Evolutionary conservation across 768 basidiomycete species (phyloP), one percentile per base, ranked within the genome.

Genomic region (Mycena metata): DNA sequence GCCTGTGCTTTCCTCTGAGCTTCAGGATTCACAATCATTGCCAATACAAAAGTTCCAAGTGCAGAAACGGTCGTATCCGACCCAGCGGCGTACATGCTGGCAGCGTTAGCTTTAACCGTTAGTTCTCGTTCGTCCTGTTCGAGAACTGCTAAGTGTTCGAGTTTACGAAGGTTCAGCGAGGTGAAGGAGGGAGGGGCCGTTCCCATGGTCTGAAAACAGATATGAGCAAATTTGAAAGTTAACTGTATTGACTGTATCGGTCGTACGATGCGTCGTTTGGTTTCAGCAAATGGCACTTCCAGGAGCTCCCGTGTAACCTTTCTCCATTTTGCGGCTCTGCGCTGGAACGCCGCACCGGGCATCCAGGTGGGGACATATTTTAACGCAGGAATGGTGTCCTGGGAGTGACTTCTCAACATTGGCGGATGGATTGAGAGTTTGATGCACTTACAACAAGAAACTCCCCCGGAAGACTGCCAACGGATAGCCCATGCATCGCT

Each of bases 381-480:
- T 30, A 66, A 30, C 0, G 59, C 21, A 1, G 64, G 64, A n/a
- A 66, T 23, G 7, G 57, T 19, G 33, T 66, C 50, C 64, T 66
- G 63, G 17, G 19, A 56, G 43, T n/a, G 39, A 1, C 2, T 17
- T 11, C 7, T 9, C 16, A n/a, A 35, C 11, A 39, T 26, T 2
- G 11, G 2, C 5, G 17, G 4, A 33, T n/a, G n/a, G n/a, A n/a
- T n/a, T n/a, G n/a, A n/a, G n/a, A n/a, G n/a, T n/a, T n/a, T n/a
- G n/a, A 8, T 6, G n/a, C 57, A 43, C 80, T 45, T n/a, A 63
- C 77, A 13, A 83, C 80, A 3, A 81, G 55, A 59, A 76, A 80
- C 2, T 67, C 72, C 0, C 79, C 78, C 5, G 79, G 79, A 9
- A 70, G 63, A 0, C 73, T 69, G 2, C 77, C 74, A 11, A 74